Base-by-base conservation (phyloP, 768 basidiomycete species). In the Xerocomus potaroensis region DNA sequence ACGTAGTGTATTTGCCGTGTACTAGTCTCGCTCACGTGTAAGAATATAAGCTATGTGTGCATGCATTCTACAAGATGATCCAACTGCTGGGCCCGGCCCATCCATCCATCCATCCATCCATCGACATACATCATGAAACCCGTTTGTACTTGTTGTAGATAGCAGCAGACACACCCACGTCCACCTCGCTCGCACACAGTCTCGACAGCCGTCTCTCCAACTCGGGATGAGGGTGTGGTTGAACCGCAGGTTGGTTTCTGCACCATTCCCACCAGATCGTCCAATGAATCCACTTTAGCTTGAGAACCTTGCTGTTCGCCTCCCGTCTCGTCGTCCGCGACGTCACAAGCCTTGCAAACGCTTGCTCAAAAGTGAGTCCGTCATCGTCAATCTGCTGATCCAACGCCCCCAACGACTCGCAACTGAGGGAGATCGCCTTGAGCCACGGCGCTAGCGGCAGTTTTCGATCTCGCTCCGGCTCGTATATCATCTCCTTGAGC, bases 121-220 rank as follows among this genome's bases (percentile, higher is more conserved):
- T n/a, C n/a, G n/a, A n/a, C n/a, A n/a, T 41, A 43, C 40, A 18
- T 48, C 49, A 64, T 2, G 62, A 64, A 8, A 64, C 62, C 8
- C 62, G 63, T 45, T 64, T 64, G 54, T 64, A 64, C 51, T 58
- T 64, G 53, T 64, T 64, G 43, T 64, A 64, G 6, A 61, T 54
- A 0, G 60, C 62, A 3, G 56, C 41, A 21, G 62, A 65, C 32
- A 65, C 62, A 2, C 62, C 62, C 14, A 64, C 61, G n/a, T 64
- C 62, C 3, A 64, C 61, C 5, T 65, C 51, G 2, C 43, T 51
- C 6, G 53, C 54, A 27, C 63, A 65, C 31, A 65, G 8, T 32
- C 16, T 47, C 34, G 23, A 44, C 8, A 64, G 55, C 2, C 56
- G 62, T 16, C 18, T 38, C 53, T 64, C 62, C 47, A 64, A 49